Base-by-base conservation (phyloP, 495 filamentous ascomycete genomes). In the Penicillium lagena region DNA sequence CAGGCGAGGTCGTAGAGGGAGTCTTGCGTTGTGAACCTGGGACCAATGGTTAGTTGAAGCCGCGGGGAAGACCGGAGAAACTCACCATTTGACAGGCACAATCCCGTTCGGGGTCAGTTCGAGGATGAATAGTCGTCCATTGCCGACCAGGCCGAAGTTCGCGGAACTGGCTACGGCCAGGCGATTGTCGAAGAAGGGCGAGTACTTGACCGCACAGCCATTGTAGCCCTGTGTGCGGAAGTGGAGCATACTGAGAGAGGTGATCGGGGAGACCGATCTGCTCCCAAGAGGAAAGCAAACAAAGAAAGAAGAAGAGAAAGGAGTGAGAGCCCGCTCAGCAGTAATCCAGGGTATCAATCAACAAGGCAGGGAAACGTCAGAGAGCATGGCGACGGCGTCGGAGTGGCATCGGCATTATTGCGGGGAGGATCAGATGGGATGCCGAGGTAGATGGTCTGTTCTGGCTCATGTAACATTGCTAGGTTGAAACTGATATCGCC, bases 101-200 rank as follows among this genome's bases (percentile, higher is more conserved):
- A 97, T 87, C 34, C 93, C 93, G 31, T 84, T 78, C 0, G 87
- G 73, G 7, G 85, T 90, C 44, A 98, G 66, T 32, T 82, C 81
- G 11, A 96, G 73, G 40, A 90, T 81, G 52, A 83, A 95, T 1
- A 97, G 60, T 22, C 90, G 78, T 27, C 93, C 93, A 73, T 98
- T 98, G 43, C 93, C 93, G 6, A 97, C 94, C 15, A 98, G 86
- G 14, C 94, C 93, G 62, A 90, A 98, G 70, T 98, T 96, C 35
- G 90, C 81, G 7, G 88, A 81, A 6, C 87, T 78, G 22, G 86
- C 83, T 48, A 94, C 87, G 38, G 93, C 94, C 17, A 98, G 77
- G 30, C 90, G 84, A 40, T 86, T 90, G 70, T 96, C 91, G 73
- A 91, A 93, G 75, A 96, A 98, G 31, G 93, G 90, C 14, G 91